phyloP scores from a whole-genome alignment of 257 asterid species.

The Solanum clarkiae region DNA sequence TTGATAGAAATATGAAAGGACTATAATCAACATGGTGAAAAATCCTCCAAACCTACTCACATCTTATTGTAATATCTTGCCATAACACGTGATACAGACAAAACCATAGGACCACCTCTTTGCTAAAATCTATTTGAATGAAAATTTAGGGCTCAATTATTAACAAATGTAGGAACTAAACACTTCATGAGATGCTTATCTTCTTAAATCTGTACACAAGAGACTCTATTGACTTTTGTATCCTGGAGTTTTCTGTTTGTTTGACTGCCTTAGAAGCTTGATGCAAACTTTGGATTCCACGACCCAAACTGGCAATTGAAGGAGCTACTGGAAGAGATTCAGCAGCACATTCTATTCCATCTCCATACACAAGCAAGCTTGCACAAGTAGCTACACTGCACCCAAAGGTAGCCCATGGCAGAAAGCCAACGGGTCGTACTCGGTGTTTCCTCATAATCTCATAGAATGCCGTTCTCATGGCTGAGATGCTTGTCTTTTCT shows the following conservation, averaged over 20 bases:
- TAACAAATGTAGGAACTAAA: not conserved
- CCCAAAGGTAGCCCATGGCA: constrained; percentile 89
- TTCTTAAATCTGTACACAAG: constrained; percentile 52
- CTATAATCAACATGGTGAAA: not conserved
- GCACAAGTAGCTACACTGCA: constrained; percentile 75
- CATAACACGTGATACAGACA: not conserved
- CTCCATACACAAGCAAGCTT: constrained; percentile 63
- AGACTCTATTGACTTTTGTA: constrained; percentile 57
- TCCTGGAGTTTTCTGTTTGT: constrained; percentile 49
- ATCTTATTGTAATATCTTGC: not conserved
- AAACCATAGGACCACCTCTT: not conserved
- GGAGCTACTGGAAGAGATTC: constrained; percentile 80
- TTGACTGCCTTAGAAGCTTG: constrained; percentile 48
- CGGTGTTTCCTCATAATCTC: constrained; percentile 77
- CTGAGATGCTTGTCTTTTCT: constrained; percentile 81
- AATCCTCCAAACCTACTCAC: not conserved
- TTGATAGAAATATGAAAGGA: not conserved
- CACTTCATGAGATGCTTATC: constrained; percentile 2
- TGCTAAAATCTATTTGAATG: not conserved
- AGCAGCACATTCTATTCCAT: constrained; percentile 87
- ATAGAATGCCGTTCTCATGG: constrained; percentile 76
- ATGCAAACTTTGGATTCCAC: constrained; percentile 68
- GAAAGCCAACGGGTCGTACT: constrained; percentile 34
- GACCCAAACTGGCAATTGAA: constrained; percentile 88
- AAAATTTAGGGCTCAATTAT: not conserved